A percentile compares a stretch with the other conserved stretches of the same genome.
Evolutionary conservation across 1,284 basidiomycete genomes (phyloP).

Genomic region (Pseudomicrostroma phylloplanum): DNA sequence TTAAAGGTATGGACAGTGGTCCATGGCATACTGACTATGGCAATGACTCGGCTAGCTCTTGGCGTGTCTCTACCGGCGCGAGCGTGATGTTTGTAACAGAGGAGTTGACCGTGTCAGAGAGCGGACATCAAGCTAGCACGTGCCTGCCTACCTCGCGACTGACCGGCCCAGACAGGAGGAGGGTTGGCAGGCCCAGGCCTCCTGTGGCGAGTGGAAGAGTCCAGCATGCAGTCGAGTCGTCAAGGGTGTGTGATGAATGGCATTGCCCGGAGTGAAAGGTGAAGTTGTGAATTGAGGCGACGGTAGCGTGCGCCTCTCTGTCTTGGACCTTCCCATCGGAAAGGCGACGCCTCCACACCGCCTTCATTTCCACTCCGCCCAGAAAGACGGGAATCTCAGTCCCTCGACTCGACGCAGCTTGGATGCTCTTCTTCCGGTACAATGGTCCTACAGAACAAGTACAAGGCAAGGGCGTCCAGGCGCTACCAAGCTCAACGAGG

Average conservation of each 20-base stretch:
- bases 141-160: neutral
- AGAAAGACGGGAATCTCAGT: no score
- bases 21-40: conserved; percentile 12
- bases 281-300: no score
- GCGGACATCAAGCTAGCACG: neutral
- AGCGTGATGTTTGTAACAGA: no score
- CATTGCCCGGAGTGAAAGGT: no score
- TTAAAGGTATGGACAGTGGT: no score
- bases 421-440: neutral
- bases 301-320: no score
- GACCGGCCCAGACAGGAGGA: neutral
- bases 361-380: no score
- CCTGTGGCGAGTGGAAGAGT: conserved; percentile 11
- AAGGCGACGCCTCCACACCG: no score
- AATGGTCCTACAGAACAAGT: conserved; percentile 50
- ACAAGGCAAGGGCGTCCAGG: conserved; percentile 46
- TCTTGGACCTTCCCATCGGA: no score
- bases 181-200: neutral
- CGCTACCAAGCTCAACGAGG: conserved; percentile 28
- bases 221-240: conserved; percentile 12
- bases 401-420: no score
- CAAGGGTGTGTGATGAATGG: no score
- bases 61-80: conserved; percentile 17
- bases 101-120: no score
- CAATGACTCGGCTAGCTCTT: conserved; percentile 34